Evolutionary conservation across 2,329 filamentous ascomycete genomes (phyloP).

Genomic region (Cladosporium velox): DNA sequence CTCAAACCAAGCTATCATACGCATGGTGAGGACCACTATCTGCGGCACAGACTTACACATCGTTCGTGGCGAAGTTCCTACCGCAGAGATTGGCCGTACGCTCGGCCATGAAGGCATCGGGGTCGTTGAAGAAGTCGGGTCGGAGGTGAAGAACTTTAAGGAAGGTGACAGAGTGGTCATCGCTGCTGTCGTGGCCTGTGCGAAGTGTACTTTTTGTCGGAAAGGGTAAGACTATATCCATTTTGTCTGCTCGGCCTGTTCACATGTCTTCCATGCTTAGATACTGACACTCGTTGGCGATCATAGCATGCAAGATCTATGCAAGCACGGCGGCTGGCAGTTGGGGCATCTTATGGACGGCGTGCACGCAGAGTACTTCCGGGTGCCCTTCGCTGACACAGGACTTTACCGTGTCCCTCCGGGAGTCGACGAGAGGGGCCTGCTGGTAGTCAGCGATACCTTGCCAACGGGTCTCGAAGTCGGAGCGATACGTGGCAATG

Average conservation of each 20-base stretch:
- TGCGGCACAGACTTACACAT: slow-evolving; percentile 56
- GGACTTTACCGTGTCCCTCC: slow-evolving; percentile 50
- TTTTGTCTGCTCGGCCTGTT: neutral
- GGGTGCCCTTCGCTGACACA: slow-evolving; percentile 53
- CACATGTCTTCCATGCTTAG: neutral
- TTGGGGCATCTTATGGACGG: slow-evolving; percentile 57
- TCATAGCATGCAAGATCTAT: slow-evolving; percentile 55
- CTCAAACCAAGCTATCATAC: slow-evolving; percentile 43
- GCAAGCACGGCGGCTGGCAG: slow-evolving; percentile 57
- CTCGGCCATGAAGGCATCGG: slow-evolving; percentile 59
- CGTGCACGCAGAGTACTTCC: slow-evolving; percentile 60
- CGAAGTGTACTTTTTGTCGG: slow-evolving; percentile 54
- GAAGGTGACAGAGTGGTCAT: slow-evolving; percentile 54
- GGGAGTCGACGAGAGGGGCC: slow-evolving; percentile 44
- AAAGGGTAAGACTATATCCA: slow-evolving; percentile 1
- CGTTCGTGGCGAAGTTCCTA: slow-evolving; percentile 55
- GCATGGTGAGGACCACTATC: slow-evolving; percentile 33
- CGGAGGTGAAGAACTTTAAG: slow-evolving; percentile 49
- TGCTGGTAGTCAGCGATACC: slow-evolving; percentile 58
- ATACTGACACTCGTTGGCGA: neutral
- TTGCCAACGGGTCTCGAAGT: slow-evolving; percentile 60
- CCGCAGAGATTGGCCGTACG: slow-evolving; percentile 48
- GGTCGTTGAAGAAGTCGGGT: slow-evolving; percentile 49
- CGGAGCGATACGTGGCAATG: slow-evolving; percentile 54
- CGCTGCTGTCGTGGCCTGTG: slow-evolving; percentile 51